These are phyloP conservation scores for Phytophthora multivora DNA, from an alignment of 352 stramenopile genomes.

Conservation along the genomic window DNA sequence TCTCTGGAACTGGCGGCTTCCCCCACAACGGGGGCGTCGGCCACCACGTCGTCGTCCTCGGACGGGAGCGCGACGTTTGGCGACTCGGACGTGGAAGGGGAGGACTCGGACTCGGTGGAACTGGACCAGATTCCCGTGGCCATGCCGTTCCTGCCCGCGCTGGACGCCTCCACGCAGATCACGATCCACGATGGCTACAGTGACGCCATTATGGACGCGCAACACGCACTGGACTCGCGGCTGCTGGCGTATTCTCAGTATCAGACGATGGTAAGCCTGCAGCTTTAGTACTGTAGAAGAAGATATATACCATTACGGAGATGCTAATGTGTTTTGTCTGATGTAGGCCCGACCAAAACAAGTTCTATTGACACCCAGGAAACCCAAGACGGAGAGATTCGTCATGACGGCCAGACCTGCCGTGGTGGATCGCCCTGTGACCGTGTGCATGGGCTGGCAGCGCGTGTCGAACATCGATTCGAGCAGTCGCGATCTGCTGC, in stretches of 20 bases:
- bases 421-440: conserved; percentile 75
- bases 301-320: not conserved
- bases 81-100: conserved; percentile 35
- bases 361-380: conserved; percentile 66
- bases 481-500: conserved; percentile 74
- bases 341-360: conserved; percentile 58
- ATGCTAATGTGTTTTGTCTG: conserved; percentile 1
- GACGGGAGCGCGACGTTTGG: conserved; percentile 36
- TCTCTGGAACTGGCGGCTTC: conserved; percentile 33
- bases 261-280: conserved; percentile 62
- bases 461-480: conserved; percentile 77
- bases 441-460: conserved; percentile 88
- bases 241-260: conserved; percentile 87
- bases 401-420: conserved; percentile 64
- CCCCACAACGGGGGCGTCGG: conserved; percentile 20
- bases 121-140: conserved; percentile 50
- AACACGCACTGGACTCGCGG: conserved; percentile 77
- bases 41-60: conserved; percentile 36
- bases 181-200: conserved; percentile 82
- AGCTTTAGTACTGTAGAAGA: not conserved
- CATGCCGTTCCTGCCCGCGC: conserved; percentile 72
- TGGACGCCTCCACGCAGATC: conserved; percentile 88
- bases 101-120: conserved; percentile 51
- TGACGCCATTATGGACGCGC: conserved; percentile 74
- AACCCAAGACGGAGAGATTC: conserved; percentile 52